Conservation (phyloP, 1,284 basidiomycete species). For the Entoloma clypeatum region DNA sequence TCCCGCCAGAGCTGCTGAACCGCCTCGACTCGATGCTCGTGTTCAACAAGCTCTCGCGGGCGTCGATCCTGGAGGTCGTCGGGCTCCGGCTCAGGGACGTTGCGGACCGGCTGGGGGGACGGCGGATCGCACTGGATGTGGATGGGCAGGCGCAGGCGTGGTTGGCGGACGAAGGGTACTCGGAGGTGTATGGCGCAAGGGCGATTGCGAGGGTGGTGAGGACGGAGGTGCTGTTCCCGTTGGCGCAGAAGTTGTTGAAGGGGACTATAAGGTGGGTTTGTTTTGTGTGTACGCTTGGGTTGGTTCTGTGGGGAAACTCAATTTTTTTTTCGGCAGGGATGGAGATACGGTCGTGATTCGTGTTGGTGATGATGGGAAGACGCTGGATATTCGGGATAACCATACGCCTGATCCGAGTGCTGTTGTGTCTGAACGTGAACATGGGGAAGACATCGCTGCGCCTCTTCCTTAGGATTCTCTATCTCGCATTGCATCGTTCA, state of each 20-base stretch:
- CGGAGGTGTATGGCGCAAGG: slow-evolving; percentile 82
- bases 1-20: slow-evolving; percentile 90
- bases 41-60: slow-evolving; percentile 83
- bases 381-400: slow-evolving; percentile 53
- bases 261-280: slow-evolving; percentile 67
- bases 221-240: slow-evolving; percentile 72
- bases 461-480: no score
- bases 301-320: slow-evolving; percentile 1
- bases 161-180: slow-evolving; percentile 81
- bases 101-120: slow-evolving; percentile 56
- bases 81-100: slow-evolving; percentile 74
- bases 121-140: slow-evolving; percentile 73
- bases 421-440: slow-evolving; percentile 9
- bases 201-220: slow-evolving; percentile 80
- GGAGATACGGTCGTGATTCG: slow-evolving; percentile 61
- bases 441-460: no score
- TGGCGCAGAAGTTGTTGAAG: slow-evolving; percentile 71
- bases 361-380: slow-evolving; percentile 41
- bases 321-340: slow-evolving; percentile 36
- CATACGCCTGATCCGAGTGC: slow-evolving; percentile 45
- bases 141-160: slow-evolving; percentile 62
- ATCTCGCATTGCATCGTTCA: no score
- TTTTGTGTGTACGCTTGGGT: not conserved
- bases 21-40: slow-evolving; percentile 85
- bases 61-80: slow-evolving; percentile 76